Percentiles rank a stretch among this genome's conserved stretches.
Conservation (phyloP, 169 alveolate genomes). For the Theileria equi region DNA sequence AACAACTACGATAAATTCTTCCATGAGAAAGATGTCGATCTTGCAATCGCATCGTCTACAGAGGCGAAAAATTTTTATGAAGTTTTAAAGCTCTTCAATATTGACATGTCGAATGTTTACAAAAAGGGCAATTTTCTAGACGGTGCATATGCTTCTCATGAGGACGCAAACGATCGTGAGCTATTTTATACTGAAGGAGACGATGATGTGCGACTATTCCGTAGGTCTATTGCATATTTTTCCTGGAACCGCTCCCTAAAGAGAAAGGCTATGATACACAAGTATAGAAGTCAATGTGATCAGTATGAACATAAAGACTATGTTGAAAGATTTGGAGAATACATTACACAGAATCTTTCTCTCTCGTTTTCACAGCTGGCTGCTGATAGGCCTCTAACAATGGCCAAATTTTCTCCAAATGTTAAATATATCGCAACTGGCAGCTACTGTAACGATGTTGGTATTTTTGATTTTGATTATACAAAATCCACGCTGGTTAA, state of each 20-base stretch:
- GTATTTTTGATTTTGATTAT: conserved; percentile 56
- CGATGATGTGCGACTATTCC: conserved; percentile 55
- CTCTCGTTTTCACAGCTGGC: conserved; percentile 71
- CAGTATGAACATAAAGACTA: conserved; percentile 68
- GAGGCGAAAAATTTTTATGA: conserved; percentile 74
- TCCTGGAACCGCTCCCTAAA: conserved; percentile 29
- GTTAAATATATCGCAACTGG: conserved; percentile 54
- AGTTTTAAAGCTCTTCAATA: conserved; percentile 67
- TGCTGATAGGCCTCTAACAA: conserved; percentile 74
- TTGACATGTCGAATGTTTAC: conserved; percentile 71
- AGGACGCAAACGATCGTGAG: conserved; percentile 53
- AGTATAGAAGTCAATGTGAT: conserved; percentile 57
- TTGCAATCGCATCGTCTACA: conserved; percentile 46
- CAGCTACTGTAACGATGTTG: conserved; percentile 61
- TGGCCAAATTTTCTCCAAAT: conserved; percentile 75
- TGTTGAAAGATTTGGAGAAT: conserved; percentile 61
- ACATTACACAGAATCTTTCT: conserved; percentile 59
- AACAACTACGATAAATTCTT: conserved; percentile 66
- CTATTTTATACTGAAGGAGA: conserved; percentile 71
- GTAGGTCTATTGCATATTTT: conserved; percentile 55
- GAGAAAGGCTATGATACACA: conserved; percentile 61
- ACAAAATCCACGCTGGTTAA: conserved; percentile 50
- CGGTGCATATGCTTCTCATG: conserved; percentile 33
- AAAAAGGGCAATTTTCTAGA: conserved; percentile 54
- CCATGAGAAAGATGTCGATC: conserved; percentile 55